phyloP scores from a whole-genome alignment of 306 rosid genomes.

The Quercus aquifolioides region DNA sequence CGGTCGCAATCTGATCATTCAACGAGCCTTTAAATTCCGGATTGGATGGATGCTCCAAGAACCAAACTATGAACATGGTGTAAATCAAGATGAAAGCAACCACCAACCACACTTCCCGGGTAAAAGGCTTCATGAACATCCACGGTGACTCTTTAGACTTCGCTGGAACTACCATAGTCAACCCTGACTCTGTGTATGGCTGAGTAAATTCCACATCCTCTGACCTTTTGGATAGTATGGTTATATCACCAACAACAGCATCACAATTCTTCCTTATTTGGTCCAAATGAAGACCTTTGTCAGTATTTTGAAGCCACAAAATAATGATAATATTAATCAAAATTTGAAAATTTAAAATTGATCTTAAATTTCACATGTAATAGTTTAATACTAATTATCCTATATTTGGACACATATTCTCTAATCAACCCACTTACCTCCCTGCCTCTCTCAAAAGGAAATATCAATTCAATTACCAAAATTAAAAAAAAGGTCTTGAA shows the following conservation, averaged over 20 bases:
- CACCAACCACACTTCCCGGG: constrained; percentile 60
- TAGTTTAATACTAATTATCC: no score
- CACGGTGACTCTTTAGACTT: constrained; percentile 32
- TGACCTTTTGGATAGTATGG: constrained; percentile 41
- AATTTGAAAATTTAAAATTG: no score
- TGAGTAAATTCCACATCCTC: constrained; percentile 55
- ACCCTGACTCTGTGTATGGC: constrained; percentile 61
- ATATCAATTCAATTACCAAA: no score
- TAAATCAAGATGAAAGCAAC: constrained; percentile 39
- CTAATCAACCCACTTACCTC: no score
- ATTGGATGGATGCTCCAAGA: constrained; percentile 47
- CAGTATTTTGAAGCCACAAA: constrained; percentile 14
- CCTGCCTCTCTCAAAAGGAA: no score
- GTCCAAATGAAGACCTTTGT: constrained; percentile 14
- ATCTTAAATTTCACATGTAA: no score
- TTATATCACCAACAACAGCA: constrained; percentile 60
- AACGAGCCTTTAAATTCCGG: constrained; percentile 49
- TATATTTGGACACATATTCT: no score
- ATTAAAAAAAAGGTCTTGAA: no score
- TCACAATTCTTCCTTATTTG: constrained; percentile 46
- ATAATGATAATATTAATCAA: neutral
- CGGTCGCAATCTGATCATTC: constrained; percentile 51
- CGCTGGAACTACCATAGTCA: constrained; percentile 48
- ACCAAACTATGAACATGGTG: constrained; percentile 58
- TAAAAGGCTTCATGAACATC: constrained; percentile 72